Evolutionary conservation across 345 rosid species (phyloP), one percentile per base, ranked within the genome.

Genomic region (Populus pruinosa): DNA sequence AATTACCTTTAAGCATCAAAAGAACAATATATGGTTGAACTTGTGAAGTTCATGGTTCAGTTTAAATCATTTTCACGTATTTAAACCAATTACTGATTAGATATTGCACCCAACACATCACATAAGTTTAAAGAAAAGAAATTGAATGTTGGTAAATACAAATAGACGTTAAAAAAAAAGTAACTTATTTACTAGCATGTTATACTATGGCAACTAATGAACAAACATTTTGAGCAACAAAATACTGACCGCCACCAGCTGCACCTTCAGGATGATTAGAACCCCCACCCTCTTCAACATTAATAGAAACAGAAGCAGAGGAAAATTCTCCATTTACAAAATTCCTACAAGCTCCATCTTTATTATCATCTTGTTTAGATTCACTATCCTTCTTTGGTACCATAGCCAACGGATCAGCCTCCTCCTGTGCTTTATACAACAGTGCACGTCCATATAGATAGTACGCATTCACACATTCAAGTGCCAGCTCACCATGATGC

Each of bases 381-480:
- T 83, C 88, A 74, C 64, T 82, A 33, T 88, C 94, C 86, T 88
- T 93, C 85, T 90, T 89, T 1, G 98, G 91, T 74, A 94, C 82
- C 78, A 86, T 66, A 72, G 82, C 99, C 82, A 92, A 76, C 23
- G 97, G 97, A 89, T 91, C 99, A 70, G 95, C 86, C 88, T 94
- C 97, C 78, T 93, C 97, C 67, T 92, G 97, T 77, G 97, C 98
- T 85, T 94, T 94, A 73, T 87, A 91, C 73, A 94, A 77, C 17
- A 96, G 84, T 2, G 97, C 92, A 72, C 89, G 87, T 65, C 98
- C 99, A 80, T 92, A 96, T 38, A 86, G 89, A 81, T 90, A 92
- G 83, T 92, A 94, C 0, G 97, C 88, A 35, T 84, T 86, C 21
- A 89, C 61, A 49, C 98, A 94, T 80, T 90, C 97, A 38, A 72